Evolutionary conservation across 768 basidiomycete genomes (phyloP).

Genomic region (Amanita phalloides): DNA sequence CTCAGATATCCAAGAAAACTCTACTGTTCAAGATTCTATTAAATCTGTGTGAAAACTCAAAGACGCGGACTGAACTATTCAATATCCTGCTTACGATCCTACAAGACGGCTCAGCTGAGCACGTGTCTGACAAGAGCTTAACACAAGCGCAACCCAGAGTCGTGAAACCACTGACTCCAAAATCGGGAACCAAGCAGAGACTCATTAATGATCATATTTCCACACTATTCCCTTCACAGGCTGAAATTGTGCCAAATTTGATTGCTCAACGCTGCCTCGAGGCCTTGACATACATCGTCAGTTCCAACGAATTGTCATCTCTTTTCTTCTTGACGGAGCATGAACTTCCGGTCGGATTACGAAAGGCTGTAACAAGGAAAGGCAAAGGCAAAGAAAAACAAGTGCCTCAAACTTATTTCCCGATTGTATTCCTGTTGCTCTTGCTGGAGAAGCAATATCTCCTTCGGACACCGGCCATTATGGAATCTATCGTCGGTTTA

Average conservation of each 20-base stretch:
- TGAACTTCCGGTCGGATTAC: conserved; percentile 74
- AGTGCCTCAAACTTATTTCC: conserved; percentile 72
- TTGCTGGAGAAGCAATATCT: conserved; percentile 82
- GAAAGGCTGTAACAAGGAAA: conserved; percentile 62
- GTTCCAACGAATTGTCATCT: conserved; percentile 72
- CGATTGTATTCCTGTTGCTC: conserved; percentile 80
- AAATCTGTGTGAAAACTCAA: conserved; percentile 92
- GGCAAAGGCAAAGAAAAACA: conserved; percentile 95
- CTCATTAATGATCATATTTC: conserved; percentile 39
- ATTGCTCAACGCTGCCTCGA: conserved; percentile 94
- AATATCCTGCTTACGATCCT: conserved; percentile 89
- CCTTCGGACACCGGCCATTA: conserved; percentile 78
- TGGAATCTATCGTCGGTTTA: conserved; percentile 86
- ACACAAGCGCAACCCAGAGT: conserved; percentile 78
- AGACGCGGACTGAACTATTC: conserved; percentile 86
- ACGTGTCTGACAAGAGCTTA: conserved; percentile 87
- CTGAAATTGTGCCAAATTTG: conserved; percentile 83
- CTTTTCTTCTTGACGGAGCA: conserved; percentile 95
- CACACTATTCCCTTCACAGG: conserved; percentile 41
- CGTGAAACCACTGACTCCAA: conserved; percentile 39
- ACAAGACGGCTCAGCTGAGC: conserved; percentile 91
- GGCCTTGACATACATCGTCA: conserved; percentile 80
- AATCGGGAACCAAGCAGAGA: conserved; percentile 64
- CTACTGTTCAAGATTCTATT: conserved; percentile 83
- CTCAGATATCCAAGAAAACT: conserved; percentile 80